phyloP scores from a whole-genome alignment of 73 alveolate genomes.

The Durusdinium trenchii region DNA sequence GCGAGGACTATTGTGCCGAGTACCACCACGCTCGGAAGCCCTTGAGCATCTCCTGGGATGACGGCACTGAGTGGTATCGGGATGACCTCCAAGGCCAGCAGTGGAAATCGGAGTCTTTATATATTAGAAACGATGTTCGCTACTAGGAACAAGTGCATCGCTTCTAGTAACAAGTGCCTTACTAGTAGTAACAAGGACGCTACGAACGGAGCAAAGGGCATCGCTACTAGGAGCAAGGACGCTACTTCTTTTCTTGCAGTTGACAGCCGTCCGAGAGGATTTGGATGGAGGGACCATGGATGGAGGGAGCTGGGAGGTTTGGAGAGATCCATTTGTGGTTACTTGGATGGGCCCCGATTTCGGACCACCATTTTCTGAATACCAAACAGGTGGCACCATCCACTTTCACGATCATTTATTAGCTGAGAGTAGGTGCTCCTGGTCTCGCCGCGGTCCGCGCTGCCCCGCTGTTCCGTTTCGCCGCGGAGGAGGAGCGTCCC shows the following conservation, averaged over 20 bases:
- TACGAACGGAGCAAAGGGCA: too few relatives aligned
- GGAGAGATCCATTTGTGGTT: too few relatives aligned
- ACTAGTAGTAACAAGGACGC: not conserved
- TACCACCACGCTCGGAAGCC: not conserved
- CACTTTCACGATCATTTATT: not conserved
- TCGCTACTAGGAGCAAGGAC: not conserved
- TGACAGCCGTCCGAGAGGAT: too few relatives aligned
- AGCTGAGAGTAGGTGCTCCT: too few relatives aligned
- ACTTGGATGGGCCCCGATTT: not conserved
- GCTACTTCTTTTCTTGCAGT: not conserved
- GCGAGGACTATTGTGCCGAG: not conserved
- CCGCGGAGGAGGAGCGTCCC: too few relatives aligned
- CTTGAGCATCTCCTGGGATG: not conserved
- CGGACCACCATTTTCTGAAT: not conserved
- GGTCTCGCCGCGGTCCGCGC: too few relatives aligned
- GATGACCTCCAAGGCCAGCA: constrained; percentile 21
- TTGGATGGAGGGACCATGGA: too few relatives aligned
- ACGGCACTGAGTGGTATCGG: constrained; percentile 21
- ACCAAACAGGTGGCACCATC: not conserved
- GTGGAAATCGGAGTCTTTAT: not conserved
- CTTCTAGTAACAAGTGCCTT: not conserved
- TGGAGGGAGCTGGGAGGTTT: not conserved
- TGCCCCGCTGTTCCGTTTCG: too few relatives aligned
- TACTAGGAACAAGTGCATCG: not conserved
- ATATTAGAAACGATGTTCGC: not conserved